Conservation (phyloP, 2,329 filamentous ascomycete species). For the Aspergillus ruber region DNA sequence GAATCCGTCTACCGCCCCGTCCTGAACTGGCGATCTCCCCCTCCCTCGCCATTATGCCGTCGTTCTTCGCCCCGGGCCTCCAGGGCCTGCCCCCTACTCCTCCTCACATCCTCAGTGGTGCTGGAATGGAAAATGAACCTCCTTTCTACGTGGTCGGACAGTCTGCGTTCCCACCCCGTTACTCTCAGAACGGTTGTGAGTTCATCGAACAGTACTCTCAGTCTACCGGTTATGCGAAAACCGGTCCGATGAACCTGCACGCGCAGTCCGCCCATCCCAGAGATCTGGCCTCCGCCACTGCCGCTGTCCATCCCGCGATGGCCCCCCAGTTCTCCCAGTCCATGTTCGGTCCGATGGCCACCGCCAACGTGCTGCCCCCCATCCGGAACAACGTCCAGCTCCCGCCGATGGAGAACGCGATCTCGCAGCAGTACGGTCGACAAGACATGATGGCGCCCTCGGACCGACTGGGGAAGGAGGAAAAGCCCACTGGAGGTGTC, state of each 20-base stretch:
- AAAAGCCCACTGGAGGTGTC: conserved; percentile 72
- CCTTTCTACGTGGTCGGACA: conserved; percentile 34
- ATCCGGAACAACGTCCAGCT: conserved; percentile 35
- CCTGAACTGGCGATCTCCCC: conserved; percentile 25
- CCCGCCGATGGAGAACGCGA: conserved; percentile 36
- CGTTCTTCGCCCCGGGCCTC: conserved; percentile 35
- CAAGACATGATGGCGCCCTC: conserved; percentile 32
- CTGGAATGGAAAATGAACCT: conserved; percentile 32
- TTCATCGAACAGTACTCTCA: conserved; percentile 43
- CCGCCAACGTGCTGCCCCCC: conserved; percentile 34
- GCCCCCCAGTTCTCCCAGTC: conserved; percentile 23
- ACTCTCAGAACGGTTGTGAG: conserved; percentile 38
- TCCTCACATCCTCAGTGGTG: conserved; percentile 32
- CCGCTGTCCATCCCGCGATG: conserved; percentile 15
- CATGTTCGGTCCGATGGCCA: conserved; percentile 29
- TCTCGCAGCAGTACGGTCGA: conserved; percentile 37
- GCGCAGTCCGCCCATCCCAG: conserved; percentile 23
- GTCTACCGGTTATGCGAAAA: conserved; percentile 34
- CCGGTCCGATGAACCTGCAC: conserved; percentile 28
- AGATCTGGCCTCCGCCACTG: conserved; percentile 20
- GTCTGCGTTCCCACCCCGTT: conserved; percentile 36
- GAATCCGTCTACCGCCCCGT: conserved; percentile 30
- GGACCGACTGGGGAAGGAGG: conserved; percentile 48
- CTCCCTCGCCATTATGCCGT: conserved; percentile 31
- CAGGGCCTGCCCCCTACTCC: conserved; percentile 39